A percentile compares a stretch with the other conserved stretches of the same genome.
Evolutionary conservation across 2,329 filamentous ascomycete genomes (phyloP).

Genomic region (Fusarium nisikadoi): DNA sequence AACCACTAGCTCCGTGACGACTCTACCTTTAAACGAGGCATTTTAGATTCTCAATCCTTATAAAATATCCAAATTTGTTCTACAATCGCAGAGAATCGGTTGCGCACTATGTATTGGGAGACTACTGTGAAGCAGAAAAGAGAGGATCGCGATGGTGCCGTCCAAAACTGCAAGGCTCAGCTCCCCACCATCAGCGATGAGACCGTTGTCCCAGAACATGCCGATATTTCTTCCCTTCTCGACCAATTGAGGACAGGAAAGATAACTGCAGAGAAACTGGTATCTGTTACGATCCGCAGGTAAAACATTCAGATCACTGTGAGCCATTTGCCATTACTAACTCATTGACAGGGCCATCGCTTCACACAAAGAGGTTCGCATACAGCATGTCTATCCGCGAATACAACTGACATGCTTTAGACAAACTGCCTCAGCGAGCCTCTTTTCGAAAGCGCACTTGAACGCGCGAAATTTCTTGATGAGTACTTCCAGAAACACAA

Average conservation of each 20-base stretch:
- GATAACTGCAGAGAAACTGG: not conserved
- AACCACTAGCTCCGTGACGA: not conserved
- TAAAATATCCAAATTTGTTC: not conserved
- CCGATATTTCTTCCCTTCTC: not conserved
- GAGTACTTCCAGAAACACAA: not conserved
- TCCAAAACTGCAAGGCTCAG: not conserved
- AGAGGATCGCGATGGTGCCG: not conserved
- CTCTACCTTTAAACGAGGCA: not conserved
- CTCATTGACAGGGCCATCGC: not conserved
- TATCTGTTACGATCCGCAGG: not conserved
- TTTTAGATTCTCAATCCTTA: not conserved
- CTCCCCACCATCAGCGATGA: not conserved
- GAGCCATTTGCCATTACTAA: not conserved
- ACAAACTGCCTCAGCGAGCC: slow-evolving; percentile 2
- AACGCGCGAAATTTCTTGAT: not conserved
- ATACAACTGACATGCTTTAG: not conserved
- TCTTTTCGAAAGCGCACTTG: not conserved
- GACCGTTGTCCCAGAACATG: not conserved
- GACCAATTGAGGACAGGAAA: not conserved
- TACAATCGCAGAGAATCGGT: accelerated
- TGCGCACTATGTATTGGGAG: not conserved
- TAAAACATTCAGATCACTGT: accelerated
- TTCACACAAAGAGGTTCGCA: not conserved
- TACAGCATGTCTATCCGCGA: accelerated
- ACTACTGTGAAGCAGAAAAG: not conserved